These are phyloP conservation scores for Parafenestella ontariensis DNA, from an alignment of 2,329 filamentous ascomycete species.

Conservation along the genomic window DNA sequence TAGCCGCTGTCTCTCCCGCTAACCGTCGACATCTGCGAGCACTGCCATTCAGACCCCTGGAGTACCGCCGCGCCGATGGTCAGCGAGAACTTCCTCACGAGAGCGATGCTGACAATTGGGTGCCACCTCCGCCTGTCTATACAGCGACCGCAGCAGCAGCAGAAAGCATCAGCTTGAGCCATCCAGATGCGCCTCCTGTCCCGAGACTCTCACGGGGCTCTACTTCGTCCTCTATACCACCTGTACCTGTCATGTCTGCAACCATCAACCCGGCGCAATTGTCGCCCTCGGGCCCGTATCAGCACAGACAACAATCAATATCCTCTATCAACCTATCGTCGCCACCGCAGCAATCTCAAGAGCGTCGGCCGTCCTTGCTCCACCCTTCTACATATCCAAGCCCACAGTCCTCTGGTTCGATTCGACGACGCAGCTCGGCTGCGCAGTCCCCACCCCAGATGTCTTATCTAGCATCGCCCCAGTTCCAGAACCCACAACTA, in stretches of 20 bases:
- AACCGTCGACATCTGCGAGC: conserved; percentile 71
- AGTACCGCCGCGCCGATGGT: conserved; percentile 73
- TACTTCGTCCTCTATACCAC: conserved; percentile 22
- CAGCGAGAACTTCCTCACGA: conserved; percentile 79
- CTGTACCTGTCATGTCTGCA: conserved; percentile 34
- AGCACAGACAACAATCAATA: conserved; percentile 23
- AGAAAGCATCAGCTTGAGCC: conserved; percentile 47
- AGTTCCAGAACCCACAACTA: conserved; percentile 9
- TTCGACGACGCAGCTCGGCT: conserved; percentile 37
- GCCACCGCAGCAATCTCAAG: conserved; percentile 11
- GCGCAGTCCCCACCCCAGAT: conserved; percentile 19
- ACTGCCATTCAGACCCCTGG: conserved; percentile 61
- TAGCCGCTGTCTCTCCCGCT: conserved; percentile 70
- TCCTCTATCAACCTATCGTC: conserved; percentile 36
- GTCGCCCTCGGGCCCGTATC: conserved; percentile 26
- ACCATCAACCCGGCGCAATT: conserved; percentile 28
- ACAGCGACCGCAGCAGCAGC: conserved; percentile 63
- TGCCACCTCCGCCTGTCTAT: conserved; percentile 83
- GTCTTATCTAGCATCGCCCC: conserved; percentile 8
- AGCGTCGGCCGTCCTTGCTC: conserved; percentile 37
- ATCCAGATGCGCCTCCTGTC: conserved; percentile 41
- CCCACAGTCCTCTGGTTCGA: conserved; percentile 27
- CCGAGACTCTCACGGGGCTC: conserved; percentile 10
- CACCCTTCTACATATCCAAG: conserved; percentile 45
- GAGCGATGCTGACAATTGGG: conserved; percentile 88